Evolutionary conservation across 1,139 yeast species (phyloP).

Genomic region (Nakaseomyces uthaithaninus): DNA sequence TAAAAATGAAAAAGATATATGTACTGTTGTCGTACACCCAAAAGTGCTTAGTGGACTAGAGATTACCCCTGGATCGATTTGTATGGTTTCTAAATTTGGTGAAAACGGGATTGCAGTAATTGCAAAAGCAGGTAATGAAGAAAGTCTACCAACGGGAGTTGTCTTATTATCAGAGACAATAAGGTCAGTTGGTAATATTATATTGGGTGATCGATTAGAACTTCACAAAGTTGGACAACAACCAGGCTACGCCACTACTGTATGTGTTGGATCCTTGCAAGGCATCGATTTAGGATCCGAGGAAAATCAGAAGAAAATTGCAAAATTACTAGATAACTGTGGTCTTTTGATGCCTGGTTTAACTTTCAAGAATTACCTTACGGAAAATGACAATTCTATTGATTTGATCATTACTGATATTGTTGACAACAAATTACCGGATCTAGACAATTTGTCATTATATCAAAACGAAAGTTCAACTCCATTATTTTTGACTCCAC

Average conservation of each 20-base stretch:
- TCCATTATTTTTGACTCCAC: constrained; percentile 37
- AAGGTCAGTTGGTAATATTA: constrained; percentile 47
- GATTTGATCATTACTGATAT: constrained; percentile 27
- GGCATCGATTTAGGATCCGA: constrained; percentile 21
- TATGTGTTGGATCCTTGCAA: constrained; percentile 30
- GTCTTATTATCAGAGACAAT: constrained; percentile 43
- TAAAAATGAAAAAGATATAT: constrained; percentile 31
- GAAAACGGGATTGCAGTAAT: constrained; percentile 43
- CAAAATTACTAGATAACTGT: constrained; percentile 39
- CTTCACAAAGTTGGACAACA: constrained; percentile 41
- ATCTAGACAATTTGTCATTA: constrained; percentile 31
- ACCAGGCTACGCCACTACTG: constrained; percentile 42
- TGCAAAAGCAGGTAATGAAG: constrained; percentile 37
- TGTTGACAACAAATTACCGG: constrained; percentile 32
- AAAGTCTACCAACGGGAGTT: constrained; percentile 39
- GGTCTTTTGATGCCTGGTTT: constrained; percentile 56
- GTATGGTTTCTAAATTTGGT: constrained; percentile 43
- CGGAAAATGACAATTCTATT: constrained; percentile 20
- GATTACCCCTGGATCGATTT: constrained; percentile 46
- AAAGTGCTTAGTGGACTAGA: constrained; percentile 49
- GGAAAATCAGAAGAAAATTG: constrained; percentile 28
- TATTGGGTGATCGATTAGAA: constrained; percentile 65
- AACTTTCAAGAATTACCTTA: constrained; percentile 22
- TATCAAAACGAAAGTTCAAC: constrained; percentile 12
- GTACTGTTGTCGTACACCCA: constrained; percentile 44